Evolutionary conservation across 1,284 basidiomycete genomes (phyloP), one percentile per base, ranked within the genome.

Genomic region (Ustilago bromivora): DNA sequence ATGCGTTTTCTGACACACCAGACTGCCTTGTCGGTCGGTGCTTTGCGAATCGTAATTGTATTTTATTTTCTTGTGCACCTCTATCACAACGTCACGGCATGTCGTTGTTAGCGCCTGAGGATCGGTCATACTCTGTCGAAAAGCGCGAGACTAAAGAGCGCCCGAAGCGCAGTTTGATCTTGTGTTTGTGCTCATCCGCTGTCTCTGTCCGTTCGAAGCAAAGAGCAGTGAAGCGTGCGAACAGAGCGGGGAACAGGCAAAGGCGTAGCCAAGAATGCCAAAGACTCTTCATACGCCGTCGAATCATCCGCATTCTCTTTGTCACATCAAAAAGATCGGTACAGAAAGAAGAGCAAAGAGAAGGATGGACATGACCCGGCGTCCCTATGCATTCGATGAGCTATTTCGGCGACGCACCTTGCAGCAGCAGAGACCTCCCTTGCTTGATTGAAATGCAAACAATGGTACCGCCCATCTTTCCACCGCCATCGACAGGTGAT

Each of bases 101-200:
- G 13, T 51, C 49, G 15, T 5, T 32, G 28, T 32, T 31, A 31
- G 49, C 49, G 31, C 23, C 49, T 51, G n/a, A 32, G 49, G 49
- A 51, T 51, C 49, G 49, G 49, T 17, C 41, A 46, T 17, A 46
- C 41, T 51, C 49, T 51, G 28, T 51, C 15, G 49, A 17, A 31
- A 51, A 19, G n/a, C 46, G 46, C 46, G 46, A 10, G 8, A 49
- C 46, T 7, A 49, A 19, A 46, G 23, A 28, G 41, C 17, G 41
- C n/a, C 41, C n/a, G 41, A 19, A 46, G 41, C 41, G 7, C n/a
- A 19, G 7, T 17, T 46, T 28, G 23, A 28, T 3, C 23, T 28
- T 28, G 23, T 28, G 23, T 28, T 28, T 28, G 23, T 28, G 23
- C 23, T 28, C 23, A 3, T 28, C 23, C 23, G 23, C 23, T 28